A percentile compares a stretch with the other conserved stretches of the same genome.
phyloP scores from a whole-genome alignment of 116 monocot genomes.

The Papilionanthe hybrid region DNA sequence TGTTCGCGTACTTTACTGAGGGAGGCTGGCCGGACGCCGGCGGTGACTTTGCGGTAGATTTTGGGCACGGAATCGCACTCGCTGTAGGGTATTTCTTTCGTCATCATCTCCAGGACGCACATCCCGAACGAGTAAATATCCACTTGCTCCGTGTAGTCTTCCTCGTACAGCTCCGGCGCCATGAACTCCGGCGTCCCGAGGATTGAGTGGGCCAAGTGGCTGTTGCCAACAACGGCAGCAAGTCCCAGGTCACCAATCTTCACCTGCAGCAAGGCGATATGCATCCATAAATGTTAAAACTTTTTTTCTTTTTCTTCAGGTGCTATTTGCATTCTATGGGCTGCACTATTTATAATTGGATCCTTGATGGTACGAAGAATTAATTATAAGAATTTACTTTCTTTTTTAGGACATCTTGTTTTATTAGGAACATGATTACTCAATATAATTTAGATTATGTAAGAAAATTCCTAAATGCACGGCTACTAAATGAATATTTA shows the following conservation, averaged over 20 bases:
- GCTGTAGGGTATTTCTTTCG: conserved; percentile 62
- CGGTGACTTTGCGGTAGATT: conserved; percentile 57
- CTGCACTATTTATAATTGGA: no score
- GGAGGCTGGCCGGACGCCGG: conserved; percentile 30
- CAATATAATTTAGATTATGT: no score
- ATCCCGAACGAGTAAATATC: conserved; percentile 87
- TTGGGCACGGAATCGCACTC: conserved; percentile 57
- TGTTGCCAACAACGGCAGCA: conserved; percentile 43
- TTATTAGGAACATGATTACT: no score
- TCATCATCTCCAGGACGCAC: conserved; percentile 80
- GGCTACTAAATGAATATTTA: no score
- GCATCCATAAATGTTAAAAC: no score
- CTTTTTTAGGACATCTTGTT: no score
- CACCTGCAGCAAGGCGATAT: no score
- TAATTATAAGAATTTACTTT: no score
- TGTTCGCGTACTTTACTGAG: conserved; percentile 20
- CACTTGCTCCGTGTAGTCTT: conserved; percentile 70
- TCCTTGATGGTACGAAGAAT: no score
- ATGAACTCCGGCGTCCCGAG: conserved; percentile 81
- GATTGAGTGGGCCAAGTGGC: conserved; percentile 38
- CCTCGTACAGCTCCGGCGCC: conserved; percentile 77
- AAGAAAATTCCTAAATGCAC: no score
- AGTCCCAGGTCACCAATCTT: conserved; percentile 81
- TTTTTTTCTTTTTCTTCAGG: no score
- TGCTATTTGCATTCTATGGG: no score